These are phyloP conservation scores for Ustilago vetiveriae DNA, from an alignment of 1,284 basidiomycete species.

Conservation along the genomic window DNA sequence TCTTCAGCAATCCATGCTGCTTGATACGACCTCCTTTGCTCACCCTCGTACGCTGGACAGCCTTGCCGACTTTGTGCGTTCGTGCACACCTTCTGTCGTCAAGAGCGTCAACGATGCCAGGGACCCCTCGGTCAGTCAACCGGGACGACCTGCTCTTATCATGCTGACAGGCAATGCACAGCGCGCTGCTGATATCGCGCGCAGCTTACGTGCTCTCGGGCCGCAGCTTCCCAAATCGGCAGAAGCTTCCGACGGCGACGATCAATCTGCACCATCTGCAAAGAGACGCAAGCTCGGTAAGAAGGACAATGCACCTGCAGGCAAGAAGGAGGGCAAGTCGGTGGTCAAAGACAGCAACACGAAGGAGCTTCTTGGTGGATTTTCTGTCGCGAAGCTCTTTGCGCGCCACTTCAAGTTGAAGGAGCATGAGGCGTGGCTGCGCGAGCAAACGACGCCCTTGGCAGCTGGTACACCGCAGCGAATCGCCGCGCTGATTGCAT, in stretches of 20 bases:
- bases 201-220: conserved; percentile 42
- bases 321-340: conserved; percentile 9
- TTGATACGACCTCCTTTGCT: conserved; percentile 42
- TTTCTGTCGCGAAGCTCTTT: conserved; percentile 62
- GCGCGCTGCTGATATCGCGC: conserved; percentile 57
- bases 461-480: conserved; percentile 62
- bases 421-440: conserved; percentile 58
- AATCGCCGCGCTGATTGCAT: conserved; percentile 46
- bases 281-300: conserved; percentile 29
- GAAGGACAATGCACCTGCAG: conserved; percentile 5
- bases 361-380: conserved; percentile 24
- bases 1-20: conserved; percentile 40
- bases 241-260: conserved; percentile 20
- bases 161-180: conserved; percentile 62
- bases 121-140: conserved; percentile 13
- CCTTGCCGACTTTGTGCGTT: conserved; percentile 43
- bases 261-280: conserved; percentile 16
- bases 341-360: conserved; percentile 4
- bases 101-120: conserved; percentile 22
- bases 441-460: conserved; percentile 47
- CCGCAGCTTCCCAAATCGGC: conserved; percentile 19
- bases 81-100: conserved; percentile 30
- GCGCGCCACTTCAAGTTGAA: conserved; percentile 64
- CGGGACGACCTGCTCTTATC: conserved; percentile 45
- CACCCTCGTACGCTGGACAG: conserved; percentile 26